These are phyloP conservation scores for Coccomyxa sp. DNA, from an alignment of 139 green algal species.

Conservation along the genomic window DNA sequence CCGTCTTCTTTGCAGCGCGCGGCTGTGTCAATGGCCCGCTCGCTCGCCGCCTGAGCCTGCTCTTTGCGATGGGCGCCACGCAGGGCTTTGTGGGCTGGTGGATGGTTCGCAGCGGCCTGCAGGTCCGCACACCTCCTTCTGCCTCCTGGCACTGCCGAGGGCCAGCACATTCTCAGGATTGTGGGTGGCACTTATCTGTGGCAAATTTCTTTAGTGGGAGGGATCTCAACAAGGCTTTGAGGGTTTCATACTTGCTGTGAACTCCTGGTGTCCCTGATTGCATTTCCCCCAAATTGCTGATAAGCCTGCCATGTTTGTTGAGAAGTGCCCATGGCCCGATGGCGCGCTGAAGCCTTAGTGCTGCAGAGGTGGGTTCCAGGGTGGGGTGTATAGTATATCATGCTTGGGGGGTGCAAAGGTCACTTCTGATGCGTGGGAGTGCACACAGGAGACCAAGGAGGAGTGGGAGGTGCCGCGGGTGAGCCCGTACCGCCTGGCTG, in stretches of 20 bases:
- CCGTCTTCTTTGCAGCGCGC: constrained; percentile 67
- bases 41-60: constrained; percentile 69
- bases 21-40: constrained; percentile 71
- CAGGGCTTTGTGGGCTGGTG: constrained; percentile 97
- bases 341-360: no score
- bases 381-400: no score
- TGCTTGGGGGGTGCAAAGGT: no score
- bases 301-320: no score
- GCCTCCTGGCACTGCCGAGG: background rate
- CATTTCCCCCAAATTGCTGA: no score
- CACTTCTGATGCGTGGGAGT: no score
- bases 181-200: background rate
- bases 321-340: no score
- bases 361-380: no score
- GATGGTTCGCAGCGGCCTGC: constrained; percentile 91
- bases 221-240: no score
- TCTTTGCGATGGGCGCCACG: constrained; percentile 85
- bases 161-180: constrained; percentile 1
- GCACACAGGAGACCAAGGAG: constrained; percentile 9
- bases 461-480: constrained; percentile 72
- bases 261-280: no score
- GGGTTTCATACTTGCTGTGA: no score
- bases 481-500: constrained; percentile 91
- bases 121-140: constrained; percentile 34
- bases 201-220: no score